A percentile compares a stretch with the other conserved stretches of the same genome.
Evolutionary conservation across 345 rosid genomes (phyloP).

Genomic region (Eutrema heterophyllum): DNA sequence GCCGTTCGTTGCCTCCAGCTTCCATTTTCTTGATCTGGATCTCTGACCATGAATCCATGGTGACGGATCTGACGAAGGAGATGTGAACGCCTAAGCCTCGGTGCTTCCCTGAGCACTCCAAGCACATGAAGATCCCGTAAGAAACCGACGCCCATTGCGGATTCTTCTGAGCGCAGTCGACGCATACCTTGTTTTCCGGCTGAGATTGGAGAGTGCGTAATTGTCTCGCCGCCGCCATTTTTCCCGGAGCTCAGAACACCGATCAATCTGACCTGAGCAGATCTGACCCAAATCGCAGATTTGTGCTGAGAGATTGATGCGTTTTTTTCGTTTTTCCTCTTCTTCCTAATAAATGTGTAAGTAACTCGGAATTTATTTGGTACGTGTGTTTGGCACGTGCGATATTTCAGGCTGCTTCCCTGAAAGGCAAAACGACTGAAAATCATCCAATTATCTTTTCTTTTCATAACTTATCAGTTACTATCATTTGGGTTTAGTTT

Average conservation of each 20-base stretch:
- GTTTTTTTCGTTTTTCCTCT: background rate
- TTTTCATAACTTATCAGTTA: background rate
- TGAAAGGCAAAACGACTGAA: background rate
- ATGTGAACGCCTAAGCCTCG: conserved; percentile 98
- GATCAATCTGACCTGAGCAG: conserved; percentile 28
- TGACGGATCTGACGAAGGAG: conserved; percentile 98
- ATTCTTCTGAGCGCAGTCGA: conserved; percentile 89
- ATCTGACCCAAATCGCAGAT: conserved; percentile 20
- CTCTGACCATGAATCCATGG: conserved; percentile 99
- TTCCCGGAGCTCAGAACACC: conserved; percentile 22
- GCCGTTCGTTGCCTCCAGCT: conserved; percentile 80
- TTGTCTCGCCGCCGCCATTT: conserved; percentile 77
- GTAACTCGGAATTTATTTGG: background rate
- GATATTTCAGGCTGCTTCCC: background rate
- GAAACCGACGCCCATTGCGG: conserved; percentile 99
- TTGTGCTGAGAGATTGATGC: conserved; percentile 13
- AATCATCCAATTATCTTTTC: background rate
- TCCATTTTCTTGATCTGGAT: conserved; percentile 99
- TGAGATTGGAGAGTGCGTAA: conserved; percentile 83
- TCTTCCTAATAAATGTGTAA: background rate
- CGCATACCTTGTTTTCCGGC: conserved; percentile 82
- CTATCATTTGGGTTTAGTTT: background rate
- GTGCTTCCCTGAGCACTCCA: conserved; percentile 99
- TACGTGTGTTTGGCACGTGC: conserved; percentile 29
- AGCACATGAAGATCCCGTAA: conserved; percentile 94